Evolutionary conservation across 805 yeast species (phyloP).

Genomic region (Candida tallmaniae): DNA sequence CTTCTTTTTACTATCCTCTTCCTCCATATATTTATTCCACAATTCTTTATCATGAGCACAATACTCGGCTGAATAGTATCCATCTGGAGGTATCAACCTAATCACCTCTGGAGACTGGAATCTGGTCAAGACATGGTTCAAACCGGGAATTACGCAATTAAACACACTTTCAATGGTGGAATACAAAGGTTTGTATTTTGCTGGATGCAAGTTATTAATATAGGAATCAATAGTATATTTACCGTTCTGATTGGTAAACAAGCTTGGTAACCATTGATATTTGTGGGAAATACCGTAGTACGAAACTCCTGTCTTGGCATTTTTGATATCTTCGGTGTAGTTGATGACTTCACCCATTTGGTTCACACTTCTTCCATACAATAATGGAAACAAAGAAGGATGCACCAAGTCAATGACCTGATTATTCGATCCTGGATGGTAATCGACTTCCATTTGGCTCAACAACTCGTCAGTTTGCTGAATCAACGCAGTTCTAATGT

Average conservation of each 20-base stretch:
- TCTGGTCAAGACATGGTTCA: constrained; percentile 24
- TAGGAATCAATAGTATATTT: constrained; percentile 25
- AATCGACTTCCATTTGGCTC: constrained; percentile 19
- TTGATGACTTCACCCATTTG: constrained; percentile 2
- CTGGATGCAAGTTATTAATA: constrained; percentile 40
- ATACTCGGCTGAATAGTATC: too few relatives aligned
- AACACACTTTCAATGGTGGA: constrained; percentile 26
- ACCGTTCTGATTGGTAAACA: constrained; percentile 5
- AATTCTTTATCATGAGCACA: constrained; percentile 14
- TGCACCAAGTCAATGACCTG: constrained; percentile 38
- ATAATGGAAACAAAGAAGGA: constrained; percentile 36
- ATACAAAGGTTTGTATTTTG: constrained; percentile 20
- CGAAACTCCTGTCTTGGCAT: constrained; percentile 12
- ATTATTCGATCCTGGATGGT: constrained; percentile 35
- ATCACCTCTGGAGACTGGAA: constrained; percentile 5
- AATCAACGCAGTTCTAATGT: constrained; percentile 10
- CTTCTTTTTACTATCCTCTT: constrained; percentile 2
- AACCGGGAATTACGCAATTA: constrained; percentile 25
- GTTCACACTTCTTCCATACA: constrained; percentile 21
- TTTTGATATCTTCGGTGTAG: constrained; percentile 8
- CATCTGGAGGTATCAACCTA: constrained; percentile 15
- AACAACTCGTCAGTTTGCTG: constrained; percentile 11
- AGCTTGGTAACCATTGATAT: constrained; percentile 39
- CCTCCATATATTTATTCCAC: constrained; percentile 11
- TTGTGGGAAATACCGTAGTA: constrained; percentile 15